These are phyloP conservation scores for Ramaria sp. DNA, from an alignment of 768 basidiomycete genomes.

Conservation along the genomic window DNA sequence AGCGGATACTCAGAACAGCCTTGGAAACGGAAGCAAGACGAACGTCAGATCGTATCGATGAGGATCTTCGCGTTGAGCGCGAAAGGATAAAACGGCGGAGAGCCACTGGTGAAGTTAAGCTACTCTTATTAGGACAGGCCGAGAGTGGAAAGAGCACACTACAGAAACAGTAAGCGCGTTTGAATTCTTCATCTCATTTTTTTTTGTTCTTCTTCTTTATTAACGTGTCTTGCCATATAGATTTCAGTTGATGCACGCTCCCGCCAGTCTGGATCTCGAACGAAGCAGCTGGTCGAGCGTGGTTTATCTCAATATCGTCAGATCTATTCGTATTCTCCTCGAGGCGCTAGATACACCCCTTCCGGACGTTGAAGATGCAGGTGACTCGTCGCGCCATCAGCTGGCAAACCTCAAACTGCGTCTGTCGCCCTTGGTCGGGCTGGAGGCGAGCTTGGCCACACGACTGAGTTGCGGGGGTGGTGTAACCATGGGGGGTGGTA, in stretches of 20 bases:
- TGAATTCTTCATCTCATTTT: not conserved
- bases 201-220: not conserved
- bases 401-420: conserved; percentile 46
- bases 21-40: conserved; percentile 66
- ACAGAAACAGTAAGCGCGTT: conserved; percentile 42
- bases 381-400: not conserved
- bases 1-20: conserved; percentile 49
- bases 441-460: conserved; percentile 55
- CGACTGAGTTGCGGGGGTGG: conserved; percentile 54
- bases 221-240: not conserved
- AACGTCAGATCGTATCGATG: conserved; percentile 73
- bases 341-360: conserved; percentile 35
- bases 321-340: conserved; percentile 59
- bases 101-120: conserved; percentile 50
- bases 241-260: conserved; percentile 74
- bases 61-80: conserved; percentile 60
- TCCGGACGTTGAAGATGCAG: not conserved
- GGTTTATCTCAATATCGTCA: conserved; percentile 68
- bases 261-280: conserved; percentile 55
- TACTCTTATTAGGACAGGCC: conserved; percentile 70
- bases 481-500: conserved; percentile 59
- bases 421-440: conserved; percentile 46
- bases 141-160: conserved; percentile 72
- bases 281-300: conserved; percentile 59
- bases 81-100: conserved; percentile 53